Evolutionary conservation across 2,329 filamentous ascomycete species (phyloP).

Genomic region (Remersonia thermophila): DNA sequence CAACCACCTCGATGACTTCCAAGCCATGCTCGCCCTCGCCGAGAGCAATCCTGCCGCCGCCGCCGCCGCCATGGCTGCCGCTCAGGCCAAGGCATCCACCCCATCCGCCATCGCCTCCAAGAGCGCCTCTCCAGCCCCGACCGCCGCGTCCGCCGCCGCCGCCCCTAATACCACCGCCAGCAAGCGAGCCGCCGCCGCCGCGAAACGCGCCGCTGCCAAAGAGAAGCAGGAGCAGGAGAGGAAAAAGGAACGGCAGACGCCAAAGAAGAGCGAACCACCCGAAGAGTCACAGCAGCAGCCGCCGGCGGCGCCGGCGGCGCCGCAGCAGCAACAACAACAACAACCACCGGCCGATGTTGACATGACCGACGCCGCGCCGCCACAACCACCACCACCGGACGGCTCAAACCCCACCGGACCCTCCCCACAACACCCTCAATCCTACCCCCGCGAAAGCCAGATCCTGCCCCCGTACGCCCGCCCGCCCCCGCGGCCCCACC

Average conservation of each 20-base stretch:
- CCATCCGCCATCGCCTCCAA: slow-evolving; percentile 9
- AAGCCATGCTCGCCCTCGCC: slow-evolving; percentile 45
- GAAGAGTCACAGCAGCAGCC: neutral
- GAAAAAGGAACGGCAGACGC: slow-evolving; percentile 10
- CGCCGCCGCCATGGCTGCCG: slow-evolving; percentile 17
- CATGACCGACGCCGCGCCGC: neutral
- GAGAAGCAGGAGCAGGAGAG: slow-evolving; percentile 9
- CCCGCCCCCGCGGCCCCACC: slow-evolving; percentile 27
- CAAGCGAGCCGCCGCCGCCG: slow-evolving; percentile 14
- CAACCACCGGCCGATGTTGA: neutral
- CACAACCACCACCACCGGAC: slow-evolving; percentile 2
- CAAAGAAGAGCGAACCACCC: neutral
- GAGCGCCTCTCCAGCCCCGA: slow-evolving; percentile 14
- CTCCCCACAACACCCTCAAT: slow-evolving; percentile 19
- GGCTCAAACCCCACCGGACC: neutral
- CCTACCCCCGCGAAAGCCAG: slow-evolving; percentile 18
- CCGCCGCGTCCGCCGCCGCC: slow-evolving; percentile 4
- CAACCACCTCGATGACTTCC: slow-evolving; percentile 70
- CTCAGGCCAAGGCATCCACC: slow-evolving; percentile 15
- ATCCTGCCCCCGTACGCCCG: slow-evolving; percentile 26
- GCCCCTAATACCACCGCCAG: slow-evolving; percentile 1
- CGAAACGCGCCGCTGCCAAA: slow-evolving; percentile 12
- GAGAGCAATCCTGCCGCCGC: slow-evolving; percentile 26
- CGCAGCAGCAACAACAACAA: neutral
- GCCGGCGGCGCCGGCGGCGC: too few species aligned